phyloP scores from a whole-genome alignment of 2,329 filamentous ascomycete species.

The Sclerotinia subarctica region DNA sequence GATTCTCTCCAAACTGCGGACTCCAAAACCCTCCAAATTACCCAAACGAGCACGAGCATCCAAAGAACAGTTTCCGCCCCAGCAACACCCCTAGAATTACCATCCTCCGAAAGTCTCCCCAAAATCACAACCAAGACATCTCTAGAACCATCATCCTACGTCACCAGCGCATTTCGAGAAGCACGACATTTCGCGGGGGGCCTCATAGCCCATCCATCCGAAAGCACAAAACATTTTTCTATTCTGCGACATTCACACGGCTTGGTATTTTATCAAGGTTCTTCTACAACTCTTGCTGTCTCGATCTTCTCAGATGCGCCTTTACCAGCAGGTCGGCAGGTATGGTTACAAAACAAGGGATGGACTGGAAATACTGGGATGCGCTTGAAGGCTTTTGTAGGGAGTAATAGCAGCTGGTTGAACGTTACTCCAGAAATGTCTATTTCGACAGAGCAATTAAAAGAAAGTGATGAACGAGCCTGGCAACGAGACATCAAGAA shows the following conservation, averaged over 20 bases:
- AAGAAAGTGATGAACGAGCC: conserved; percentile 57
- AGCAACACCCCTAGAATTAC: neutral
- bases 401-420: conserved; percentile 59
- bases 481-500: conserved; percentile 66
- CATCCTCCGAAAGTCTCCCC: neutral
- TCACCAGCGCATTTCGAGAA: conserved; percentile 43
- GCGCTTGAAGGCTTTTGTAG: conserved; percentile 60
- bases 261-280: conserved; percentile 64
- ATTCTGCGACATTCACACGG: conserved; percentile 64
- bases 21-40: neutral
- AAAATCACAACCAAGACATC: neutral
- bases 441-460: conserved; percentile 48
- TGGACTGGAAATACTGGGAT: conserved; percentile 68
- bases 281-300: conserved; percentile 59
- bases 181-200: conserved; percentile 64
- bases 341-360: conserved; percentile 68
- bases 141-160: conserved; percentile 17
- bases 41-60: neutral
- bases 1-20: no score
- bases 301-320: conserved; percentile 60
- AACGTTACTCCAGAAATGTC: conserved; percentile 61
- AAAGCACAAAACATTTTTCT: conserved; percentile 63
- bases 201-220: conserved; percentile 59
- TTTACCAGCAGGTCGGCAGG: conserved; percentile 54
- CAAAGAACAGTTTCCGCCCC: neutral